Conservation (phyloP, 1,284 basidiomycete genomes). For the Gomphus bonarii region DNA sequence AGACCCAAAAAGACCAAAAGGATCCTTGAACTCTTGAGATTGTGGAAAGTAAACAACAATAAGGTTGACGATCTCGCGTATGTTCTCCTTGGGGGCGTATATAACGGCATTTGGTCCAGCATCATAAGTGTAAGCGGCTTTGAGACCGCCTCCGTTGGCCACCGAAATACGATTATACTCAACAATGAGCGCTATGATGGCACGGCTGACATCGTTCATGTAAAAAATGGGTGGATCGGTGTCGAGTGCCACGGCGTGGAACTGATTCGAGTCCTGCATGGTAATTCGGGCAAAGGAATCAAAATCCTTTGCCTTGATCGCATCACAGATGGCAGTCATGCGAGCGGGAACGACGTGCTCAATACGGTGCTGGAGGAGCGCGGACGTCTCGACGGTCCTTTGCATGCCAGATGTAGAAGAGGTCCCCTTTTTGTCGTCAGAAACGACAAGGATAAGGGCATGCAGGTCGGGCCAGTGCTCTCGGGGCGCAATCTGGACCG, state of each 20-base stretch:
- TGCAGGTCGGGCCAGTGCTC: conserved; percentile 93
- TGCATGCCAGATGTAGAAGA: conserved; percentile 97
- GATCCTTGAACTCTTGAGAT: conserved; percentile 62
- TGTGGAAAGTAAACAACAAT: conserved; percentile 82
- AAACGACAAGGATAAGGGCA: conserved; percentile 96
- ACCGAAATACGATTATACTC: conserved; percentile 88
- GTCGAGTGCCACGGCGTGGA: conserved; percentile 96
- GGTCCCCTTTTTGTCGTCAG: conserved; percentile 95
- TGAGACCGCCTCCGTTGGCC: conserved; percentile 49
- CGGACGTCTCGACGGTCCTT: conserved; percentile 86
- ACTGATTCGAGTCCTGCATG: conserved; percentile 97
- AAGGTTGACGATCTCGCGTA: conserved; percentile 68
- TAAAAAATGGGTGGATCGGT: conserved; percentile 98
- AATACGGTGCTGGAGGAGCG: conserved; percentile 87
- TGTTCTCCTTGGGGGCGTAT: conserved; percentile 74
- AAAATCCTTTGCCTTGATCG: conserved; percentile 80
- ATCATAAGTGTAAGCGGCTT: conserved; percentile 97
- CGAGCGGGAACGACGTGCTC: conserved; percentile 77
- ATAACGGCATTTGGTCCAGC: conserved; percentile 99
- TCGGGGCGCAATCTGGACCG: conserved; percentile 79
- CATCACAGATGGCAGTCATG: conserved; percentile 75
- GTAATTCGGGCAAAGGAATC: conserved; percentile 84
- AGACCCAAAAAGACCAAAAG: conserved; percentile 46
- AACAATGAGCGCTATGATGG: conserved; percentile 80
- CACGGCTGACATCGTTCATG: conserved; percentile 91